Percentiles rank a stretch among this genome's conserved stretches.
These are phyloP conservation scores for Neopestalotiopsis clavispora DNA, from an alignment of 2,329 filamentous ascomycete genomes.

Conservation along the genomic window DNA sequence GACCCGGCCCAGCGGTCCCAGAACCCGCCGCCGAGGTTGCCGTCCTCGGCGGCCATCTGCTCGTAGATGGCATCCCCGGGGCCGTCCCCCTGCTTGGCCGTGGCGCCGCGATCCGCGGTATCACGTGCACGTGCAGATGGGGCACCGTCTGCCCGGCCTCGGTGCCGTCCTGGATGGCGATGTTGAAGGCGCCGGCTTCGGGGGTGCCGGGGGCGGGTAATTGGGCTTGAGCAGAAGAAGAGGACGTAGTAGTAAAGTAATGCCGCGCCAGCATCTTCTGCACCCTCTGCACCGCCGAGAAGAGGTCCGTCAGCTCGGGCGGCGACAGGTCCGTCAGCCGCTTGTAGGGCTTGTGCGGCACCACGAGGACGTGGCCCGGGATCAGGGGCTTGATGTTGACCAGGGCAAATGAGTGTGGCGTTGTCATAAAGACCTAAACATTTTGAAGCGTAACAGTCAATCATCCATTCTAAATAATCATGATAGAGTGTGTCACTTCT, in stretches of 20 bases:
- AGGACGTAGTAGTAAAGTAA: constrained; percentile 50
- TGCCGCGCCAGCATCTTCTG: constrained; percentile 72
- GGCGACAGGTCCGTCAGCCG: constrained; percentile 77
- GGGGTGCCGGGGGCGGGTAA: constrained; percentile 40
- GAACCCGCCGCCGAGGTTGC: constrained; percentile 77
- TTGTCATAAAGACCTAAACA: constrained; percentile 82
- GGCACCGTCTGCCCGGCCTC: constrained; percentile 93
- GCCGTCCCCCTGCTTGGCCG: constrained; percentile 31
- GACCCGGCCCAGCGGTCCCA: constrained; percentile 51
- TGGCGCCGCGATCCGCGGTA: constrained; percentile 37
- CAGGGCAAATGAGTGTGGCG: constrained; percentile 80
- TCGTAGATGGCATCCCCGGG: constrained; percentile 67
- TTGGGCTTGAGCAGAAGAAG: constrained; percentile 11
- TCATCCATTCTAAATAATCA: too few species aligned
- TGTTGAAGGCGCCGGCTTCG: constrained; percentile 79
- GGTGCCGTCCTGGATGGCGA: constrained; percentile 91
- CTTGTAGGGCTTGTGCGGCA: constrained; percentile 70
- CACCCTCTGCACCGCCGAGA: constrained; percentile 82
- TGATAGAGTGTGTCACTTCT: too few species aligned
- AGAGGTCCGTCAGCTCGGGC: constrained; percentile 79
- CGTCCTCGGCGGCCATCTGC: constrained; percentile 81
- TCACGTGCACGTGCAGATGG: constrained; percentile 84
- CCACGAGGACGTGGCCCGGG: constrained; percentile 91
- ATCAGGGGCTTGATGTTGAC: constrained; percentile 96
- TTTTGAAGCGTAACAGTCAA: too few species aligned